phyloP scores from a whole-genome alignment of 75 land plant species.

The Adiantum capillusveneris region DNA sequence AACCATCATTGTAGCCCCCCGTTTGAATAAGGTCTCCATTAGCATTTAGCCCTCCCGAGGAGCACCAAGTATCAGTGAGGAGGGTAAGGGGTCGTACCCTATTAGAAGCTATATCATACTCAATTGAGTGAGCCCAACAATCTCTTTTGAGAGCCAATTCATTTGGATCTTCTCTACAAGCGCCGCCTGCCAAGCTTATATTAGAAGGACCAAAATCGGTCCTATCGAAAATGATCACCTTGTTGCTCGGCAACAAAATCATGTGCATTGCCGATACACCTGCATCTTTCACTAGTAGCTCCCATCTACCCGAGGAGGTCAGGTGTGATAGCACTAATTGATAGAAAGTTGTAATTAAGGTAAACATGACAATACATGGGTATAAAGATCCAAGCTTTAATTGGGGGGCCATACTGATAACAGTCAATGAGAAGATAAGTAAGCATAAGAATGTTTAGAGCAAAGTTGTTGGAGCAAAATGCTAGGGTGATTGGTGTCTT shows the following conservation, averaged over 20 bases:
- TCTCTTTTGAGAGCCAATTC: slow-evolving; percentile 10
- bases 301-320: slow-evolving; percentile 29
- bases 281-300: slow-evolving; percentile 33
- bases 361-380: no score
- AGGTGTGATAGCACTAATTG: background rate
- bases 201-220: slow-evolving; percentile 43
- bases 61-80: slow-evolving; percentile 32
- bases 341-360: no score
- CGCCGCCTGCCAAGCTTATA: background rate
- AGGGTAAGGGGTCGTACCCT: slow-evolving; percentile 23
- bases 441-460: no score
- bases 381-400: no score
- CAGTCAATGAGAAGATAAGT: no score
- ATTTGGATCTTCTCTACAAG: slow-evolving; percentile 14
- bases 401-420: no score
- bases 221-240: slow-evolving; percentile 54
- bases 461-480: no score
- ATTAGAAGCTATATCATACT: slow-evolving; percentile 18
- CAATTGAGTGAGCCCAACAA: slow-evolving; percentile 53
- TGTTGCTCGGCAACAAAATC: slow-evolving; percentile 43
- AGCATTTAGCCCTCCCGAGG: slow-evolving; percentile 24
- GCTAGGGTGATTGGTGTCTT: no score
- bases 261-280: slow-evolving; percentile 81
- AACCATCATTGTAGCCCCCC: slow-evolving; percentile 24
- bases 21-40: slow-evolving; percentile 34